Conservation (phyloP, 192 early-diverging fungal species). For the Gaertneriomyces semiglobifer region DNA sequence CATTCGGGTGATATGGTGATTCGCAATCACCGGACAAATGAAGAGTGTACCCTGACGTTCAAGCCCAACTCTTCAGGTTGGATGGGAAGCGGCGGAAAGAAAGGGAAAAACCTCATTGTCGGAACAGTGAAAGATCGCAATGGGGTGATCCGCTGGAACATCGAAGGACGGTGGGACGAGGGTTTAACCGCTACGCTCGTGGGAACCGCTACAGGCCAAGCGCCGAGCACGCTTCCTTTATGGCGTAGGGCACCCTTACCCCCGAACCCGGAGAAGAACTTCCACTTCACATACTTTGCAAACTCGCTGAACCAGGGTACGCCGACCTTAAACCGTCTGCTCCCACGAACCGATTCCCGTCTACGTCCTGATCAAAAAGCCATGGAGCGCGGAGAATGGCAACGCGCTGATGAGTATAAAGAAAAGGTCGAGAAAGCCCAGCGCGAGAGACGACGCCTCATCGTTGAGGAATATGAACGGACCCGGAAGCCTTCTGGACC, state of each 20-base stretch:
- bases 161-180: slow-evolving; percentile 42
- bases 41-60: slow-evolving; percentile 72
- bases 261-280: slow-evolving; percentile 37
- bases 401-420: slow-evolving; percentile 70
- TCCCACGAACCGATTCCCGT: slow-evolving; percentile 80
- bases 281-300: slow-evolving; percentile 75
- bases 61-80: slow-evolving; percentile 55
- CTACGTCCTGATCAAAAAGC: slow-evolving; percentile 81
- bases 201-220: not conserved
- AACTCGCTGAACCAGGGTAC: slow-evolving; percentile 73
- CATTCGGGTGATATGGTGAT: slow-evolving; percentile 84
- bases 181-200: slow-evolving; percentile 17
- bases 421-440: slow-evolving; percentile 74
- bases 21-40: slow-evolving; percentile 77
- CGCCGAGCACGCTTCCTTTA: slow-evolving; percentile 7
- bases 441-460: slow-evolving; percentile 53
- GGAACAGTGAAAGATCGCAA: slow-evolving; percentile 38
- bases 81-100: slow-evolving; percentile 65
- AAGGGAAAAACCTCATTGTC: slow-evolving; percentile 39
- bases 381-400: slow-evolving; percentile 80
- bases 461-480: slow-evolving; percentile 58
- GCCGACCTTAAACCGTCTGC: slow-evolving; percentile 46
- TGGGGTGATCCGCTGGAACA: slow-evolving; percentile 26
- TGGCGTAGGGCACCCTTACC: slow-evolving; percentile 26
- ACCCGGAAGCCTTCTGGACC: slow-evolving; percentile 32